phyloP scores from a whole-genome alignment of 805 yeast genomes.

The Teunomyces aglyptinius region DNA sequence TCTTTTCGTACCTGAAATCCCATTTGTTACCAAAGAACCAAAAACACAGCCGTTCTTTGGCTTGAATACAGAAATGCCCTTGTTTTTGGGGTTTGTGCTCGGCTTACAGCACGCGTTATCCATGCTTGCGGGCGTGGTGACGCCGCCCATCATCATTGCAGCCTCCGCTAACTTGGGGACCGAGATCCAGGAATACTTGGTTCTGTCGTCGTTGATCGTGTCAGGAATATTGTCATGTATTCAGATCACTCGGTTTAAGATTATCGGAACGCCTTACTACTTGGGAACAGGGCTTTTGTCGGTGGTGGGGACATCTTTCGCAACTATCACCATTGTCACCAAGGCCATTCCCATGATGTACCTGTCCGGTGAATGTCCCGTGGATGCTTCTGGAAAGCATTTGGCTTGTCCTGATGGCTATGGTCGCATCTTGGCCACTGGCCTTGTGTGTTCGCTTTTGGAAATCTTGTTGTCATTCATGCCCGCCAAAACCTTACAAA shows the following conservation, averaged over 20 bases:
- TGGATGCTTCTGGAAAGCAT: constrained; percentile 57
- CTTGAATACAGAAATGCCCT: constrained; percentile 74
- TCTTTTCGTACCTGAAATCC: constrained; percentile 77
- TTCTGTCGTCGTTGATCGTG: constrained; percentile 36
- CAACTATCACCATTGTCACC: constrained; percentile 77
- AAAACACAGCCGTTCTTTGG: constrained; percentile 81
- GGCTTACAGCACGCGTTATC: constrained; percentile 88
- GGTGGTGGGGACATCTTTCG: constrained; percentile 89
- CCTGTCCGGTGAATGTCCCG: constrained; percentile 62
- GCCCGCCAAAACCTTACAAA: constrained; percentile 71
- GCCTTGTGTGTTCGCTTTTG: constrained; percentile 71
- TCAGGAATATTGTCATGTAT: constrained; percentile 59
- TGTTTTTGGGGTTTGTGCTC: constrained; percentile 69
- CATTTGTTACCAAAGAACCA: constrained; percentile 50
- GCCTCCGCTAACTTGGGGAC: constrained; percentile 56
- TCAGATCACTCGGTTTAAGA: constrained; percentile 79
- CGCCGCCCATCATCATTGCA: constrained; percentile 79
- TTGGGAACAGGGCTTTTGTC: constrained; percentile 87
- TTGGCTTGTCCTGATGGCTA: constrained; percentile 88
- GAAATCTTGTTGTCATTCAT: constrained; percentile 73
- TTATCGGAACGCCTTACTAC: constrained; percentile 69
- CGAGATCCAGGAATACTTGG: constrained; percentile 37
- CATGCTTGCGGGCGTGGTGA: constrained; percentile 87
- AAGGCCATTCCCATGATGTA: constrained; percentile 84
- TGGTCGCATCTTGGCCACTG: constrained; percentile 82